A percentile compares a stretch with the other conserved stretches of the same genome.
phyloP scores from a whole-genome alignment of 257 asterid genomes.

The Mentha longifolia region DNA sequence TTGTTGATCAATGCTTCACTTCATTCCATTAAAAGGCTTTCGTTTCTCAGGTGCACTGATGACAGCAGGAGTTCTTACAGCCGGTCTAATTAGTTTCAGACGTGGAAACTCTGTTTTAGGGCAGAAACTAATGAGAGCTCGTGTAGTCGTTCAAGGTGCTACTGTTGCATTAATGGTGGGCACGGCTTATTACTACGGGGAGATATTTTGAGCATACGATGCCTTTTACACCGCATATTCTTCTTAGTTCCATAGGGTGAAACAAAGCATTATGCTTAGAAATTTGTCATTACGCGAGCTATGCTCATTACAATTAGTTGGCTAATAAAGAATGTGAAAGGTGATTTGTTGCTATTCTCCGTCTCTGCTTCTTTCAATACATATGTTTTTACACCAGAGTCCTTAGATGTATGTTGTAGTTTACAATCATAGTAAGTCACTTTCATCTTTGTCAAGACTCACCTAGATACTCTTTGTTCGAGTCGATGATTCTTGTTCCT shows the following conservation, averaged over 20 bases:
- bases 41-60: constrained; percentile 74
- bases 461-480: neutral
- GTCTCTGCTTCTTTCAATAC: neutral
- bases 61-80: constrained; percentile 95
- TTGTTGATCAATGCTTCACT: neutral
- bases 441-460: constrained; percentile 7
- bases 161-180: constrained; percentile 83
- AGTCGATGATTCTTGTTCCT: neutral
- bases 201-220: constrained; percentile 34
- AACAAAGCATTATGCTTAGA: neutral
- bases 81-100: constrained; percentile 85
- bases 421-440: neutral
- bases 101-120: constrained; percentile 83
- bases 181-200: constrained; percentile 75
- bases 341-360: neutral
- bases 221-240: neutral
- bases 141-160: constrained; percentile 86
- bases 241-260: neutral
- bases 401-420: neutral
- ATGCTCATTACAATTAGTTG: neutral
- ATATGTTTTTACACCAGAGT: neutral
- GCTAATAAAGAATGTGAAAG: neutral
- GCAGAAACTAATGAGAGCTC: constrained; percentile 91
- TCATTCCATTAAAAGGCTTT: constrained; percentile 5
- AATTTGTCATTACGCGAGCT: neutral